Conservation (phyloP, 2,329 filamentous ascomycete genomes). For the Teratosphaeriaceae sp. region DNA sequence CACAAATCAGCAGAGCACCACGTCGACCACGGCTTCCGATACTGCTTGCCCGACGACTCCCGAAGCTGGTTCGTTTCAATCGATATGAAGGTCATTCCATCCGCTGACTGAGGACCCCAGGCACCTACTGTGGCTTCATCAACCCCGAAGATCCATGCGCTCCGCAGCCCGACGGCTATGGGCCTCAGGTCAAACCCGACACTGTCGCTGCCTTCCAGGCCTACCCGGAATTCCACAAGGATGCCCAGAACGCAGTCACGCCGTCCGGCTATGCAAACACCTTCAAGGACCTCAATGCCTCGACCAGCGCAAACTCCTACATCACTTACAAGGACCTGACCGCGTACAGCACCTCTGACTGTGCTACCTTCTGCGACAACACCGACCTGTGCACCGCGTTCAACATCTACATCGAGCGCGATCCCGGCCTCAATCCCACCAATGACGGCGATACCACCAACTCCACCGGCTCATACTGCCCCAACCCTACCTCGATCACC, state of each 20-base stretch:
- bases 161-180: conserved; percentile 31
- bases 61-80: conserved; percentile 10
- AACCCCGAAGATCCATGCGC: conserved; percentile 33
- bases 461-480: conserved; percentile 25
- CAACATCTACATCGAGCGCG: conserved; percentile 32
- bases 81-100: background rate
- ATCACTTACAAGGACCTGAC: conserved; percentile 26
- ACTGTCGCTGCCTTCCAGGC: conserved; percentile 21
- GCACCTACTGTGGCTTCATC: conserved; percentile 32
- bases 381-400: conserved; percentile 28
- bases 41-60: conserved; percentile 21
- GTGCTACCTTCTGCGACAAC: conserved; percentile 27
- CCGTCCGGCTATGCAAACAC: conserved; percentile 21
- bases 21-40: conserved; percentile 15
- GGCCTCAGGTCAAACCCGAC: conserved; percentile 22
- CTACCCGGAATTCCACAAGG: conserved; percentile 20
- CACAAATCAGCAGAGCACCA: conserved; percentile 8
- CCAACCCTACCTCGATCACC: conserved; percentile 31
- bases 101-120: conserved; percentile 1
- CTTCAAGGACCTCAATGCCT: conserved; percentile 27
- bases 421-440: conserved; percentile 27
- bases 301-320: conserved; percentile 26
- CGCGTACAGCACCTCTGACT: conserved; percentile 25
- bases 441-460: conserved; percentile 20
- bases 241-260: conserved; percentile 13